Evolutionary conservation across 495 filamentous ascomycete genomes (phyloP), one percentile per base, ranked within the genome.

Genomic region (Hypoxylon intermedium): DNA sequence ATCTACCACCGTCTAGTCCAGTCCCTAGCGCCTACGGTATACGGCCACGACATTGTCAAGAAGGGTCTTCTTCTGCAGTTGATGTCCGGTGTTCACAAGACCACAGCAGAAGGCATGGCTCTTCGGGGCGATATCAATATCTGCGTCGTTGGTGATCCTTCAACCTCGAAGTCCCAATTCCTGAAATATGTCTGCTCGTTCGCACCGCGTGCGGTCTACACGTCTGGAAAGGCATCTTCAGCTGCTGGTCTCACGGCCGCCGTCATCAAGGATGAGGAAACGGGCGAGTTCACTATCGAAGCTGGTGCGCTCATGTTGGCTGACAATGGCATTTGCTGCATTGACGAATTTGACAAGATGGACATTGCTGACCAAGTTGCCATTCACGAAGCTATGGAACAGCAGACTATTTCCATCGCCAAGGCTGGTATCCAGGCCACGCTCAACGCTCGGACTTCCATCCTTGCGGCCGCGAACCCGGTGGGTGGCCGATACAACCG

Each of bases 311-410:
- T 99, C 47, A 99, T 99, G 94, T 82, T 99, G 23, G 94, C 95
- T 21, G 93, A 94, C 77, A 96, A 90, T 69, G 94, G 95, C 60
- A 93, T 98, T 71, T 99, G 94, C 75, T 91, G 91, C 58, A 99
- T 99, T 70, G 94, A 99, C 72, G 94, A 99, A 67, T 99, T 99
- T 71, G 94, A 99, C 81, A 99, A 98, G 77, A 99, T 99, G 94
- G 94, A 99, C 68, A 90, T 99, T 47, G 84, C 78, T 42, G 94
- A 99, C 75, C 94, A 99, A 78, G 94, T 99, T 41, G 94, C 94
- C 60, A 98, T 99, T 74, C 94, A 99, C 84, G 94, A 99, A 84
- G 95, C 95, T 50, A 99, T 99, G 94, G 94, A 99, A 83, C 94
- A 99, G 77, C 94, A 99, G 78, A 99, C 94, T 15, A 99, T 99